Evolutionary conservation across 2,329 filamentous ascomycete genomes (phyloP).

Genomic region (Diplodia intermedia): DNA sequence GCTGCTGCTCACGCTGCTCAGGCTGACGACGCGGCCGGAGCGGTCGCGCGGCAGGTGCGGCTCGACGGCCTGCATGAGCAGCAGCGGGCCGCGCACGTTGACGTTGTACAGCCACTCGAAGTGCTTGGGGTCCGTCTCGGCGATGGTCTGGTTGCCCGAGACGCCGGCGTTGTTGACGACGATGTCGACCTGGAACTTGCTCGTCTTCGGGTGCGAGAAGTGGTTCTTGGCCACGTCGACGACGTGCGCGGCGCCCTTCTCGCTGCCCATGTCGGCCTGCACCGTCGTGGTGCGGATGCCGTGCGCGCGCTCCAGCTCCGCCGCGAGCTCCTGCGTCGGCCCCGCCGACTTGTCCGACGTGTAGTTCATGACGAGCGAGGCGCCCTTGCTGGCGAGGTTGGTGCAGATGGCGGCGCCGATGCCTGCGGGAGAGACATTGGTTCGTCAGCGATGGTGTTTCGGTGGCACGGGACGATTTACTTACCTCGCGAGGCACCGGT

Average conservation of each 20-base stretch:
- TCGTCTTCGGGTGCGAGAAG: slow-evolving; percentile 62
- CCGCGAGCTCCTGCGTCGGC: slow-evolving; percentile 61
- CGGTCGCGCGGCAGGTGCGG: slow-evolving; percentile 74
- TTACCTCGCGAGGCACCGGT: slow-evolving; percentile 81
- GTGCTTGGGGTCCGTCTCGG: slow-evolving; percentile 67
- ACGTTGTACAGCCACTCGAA: slow-evolving; percentile 77
- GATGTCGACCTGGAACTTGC: slow-evolving; percentile 76
- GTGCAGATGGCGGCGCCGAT: slow-evolving; percentile 73
- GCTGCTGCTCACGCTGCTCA: slow-evolving; percentile 65
- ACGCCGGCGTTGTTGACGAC: slow-evolving; percentile 86
- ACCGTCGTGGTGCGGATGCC: slow-evolving; percentile 66
- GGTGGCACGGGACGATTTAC: neutral
- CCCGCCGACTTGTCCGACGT: slow-evolving; percentile 67
- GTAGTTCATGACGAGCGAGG: slow-evolving; percentile 73
- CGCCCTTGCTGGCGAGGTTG: slow-evolving; percentile 76
- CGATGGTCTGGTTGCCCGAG: slow-evolving; percentile 67
- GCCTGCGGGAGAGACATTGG: slow-evolving; percentile 57
- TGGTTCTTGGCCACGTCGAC: slow-evolving; percentile 65
- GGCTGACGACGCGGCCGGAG: slow-evolving; percentile 68
- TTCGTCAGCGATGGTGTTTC: slow-evolving; percentile 14
- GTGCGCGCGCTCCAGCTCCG: slow-evolving; percentile 63
- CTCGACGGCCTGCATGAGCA: slow-evolving; percentile 75
- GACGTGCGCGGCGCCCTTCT: slow-evolving; percentile 66
- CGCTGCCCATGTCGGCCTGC: slow-evolving; percentile 73
- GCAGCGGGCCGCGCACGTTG: slow-evolving; percentile 81